Evolutionary conservation across 2,329 filamentous ascomycete genomes (phyloP), one percentile per base, ranked within the genome.

Genomic region (Fusarium sp.): DNA sequence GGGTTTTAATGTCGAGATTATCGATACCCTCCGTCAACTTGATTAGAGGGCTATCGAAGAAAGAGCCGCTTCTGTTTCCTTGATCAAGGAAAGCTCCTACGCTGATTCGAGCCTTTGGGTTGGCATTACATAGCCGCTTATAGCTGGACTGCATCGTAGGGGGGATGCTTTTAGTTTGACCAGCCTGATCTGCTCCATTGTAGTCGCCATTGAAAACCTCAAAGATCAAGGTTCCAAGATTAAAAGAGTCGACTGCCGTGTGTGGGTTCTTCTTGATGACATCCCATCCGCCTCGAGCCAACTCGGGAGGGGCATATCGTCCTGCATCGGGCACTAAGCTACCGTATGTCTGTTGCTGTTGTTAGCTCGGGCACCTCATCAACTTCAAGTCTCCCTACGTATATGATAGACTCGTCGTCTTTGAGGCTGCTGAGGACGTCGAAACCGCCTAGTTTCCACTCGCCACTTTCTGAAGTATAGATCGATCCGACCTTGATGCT

Each of bases 381-480:
- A 19, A 13, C 17, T 5, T 9, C 7, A 21, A 8, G 33, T 6
- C 7, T 10, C 69, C 79, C 60, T 33, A 93, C 91, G 77, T 97
- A 98, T 76, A 99, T 94, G 47, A 97, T 85, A 11, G 94, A 94
- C 73, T 98, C 94, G 65, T 98, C 94, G 59, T 98, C 96, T 75
- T 98, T 98, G 82, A 98, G 91, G 38, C 92, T 98, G 81, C 94
- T 98, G 62, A 98, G 80, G 7, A 97, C 88, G 71, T 99, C 96
- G 72, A 99, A 97, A 1, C 96, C 96, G 21, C 92, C 94, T 3
- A 99, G 83, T 76, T 97, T 98, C 96, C 96, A 99, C 81, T 99
- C 96, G 60, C 96, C 96, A 76, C 96, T 98, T 77, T 98, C 95
- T 64, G 94, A 94, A 6, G 93, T 96, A 80, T 94, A 99, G 69